Evolutionary conservation across 257 asterid genomes (phyloP).

Genomic region (Solanum virginianum): DNA sequence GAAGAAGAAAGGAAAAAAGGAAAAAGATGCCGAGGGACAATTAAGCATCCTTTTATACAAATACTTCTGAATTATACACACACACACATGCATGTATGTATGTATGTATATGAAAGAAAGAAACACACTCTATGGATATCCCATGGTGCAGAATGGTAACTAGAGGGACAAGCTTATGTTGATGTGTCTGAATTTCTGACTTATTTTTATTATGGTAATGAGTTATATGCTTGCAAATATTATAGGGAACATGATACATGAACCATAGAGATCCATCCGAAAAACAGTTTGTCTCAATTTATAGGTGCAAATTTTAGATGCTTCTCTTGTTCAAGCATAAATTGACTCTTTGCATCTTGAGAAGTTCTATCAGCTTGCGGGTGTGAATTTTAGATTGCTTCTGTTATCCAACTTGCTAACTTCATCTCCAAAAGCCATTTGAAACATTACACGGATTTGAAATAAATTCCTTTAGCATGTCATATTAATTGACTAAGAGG

Average conservation of each 20-base stretch:
- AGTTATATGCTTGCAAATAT: background rate
- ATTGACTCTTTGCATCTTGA: background rate
- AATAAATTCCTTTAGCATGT: background rate
- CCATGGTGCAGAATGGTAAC: background rate
- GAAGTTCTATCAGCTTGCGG: background rate
- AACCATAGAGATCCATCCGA: background rate
- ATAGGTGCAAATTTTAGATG: background rate
- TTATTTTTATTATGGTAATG: background rate
- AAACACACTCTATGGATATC: background rate
- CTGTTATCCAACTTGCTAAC: background rate
- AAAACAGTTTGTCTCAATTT: background rate
- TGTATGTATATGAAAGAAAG: no score
- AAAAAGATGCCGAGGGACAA: background rate
- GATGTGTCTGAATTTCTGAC: background rate
- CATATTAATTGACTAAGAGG: background rate
- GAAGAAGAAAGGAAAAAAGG: background rate
- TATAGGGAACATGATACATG: background rate
- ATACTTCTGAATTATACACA: no score
- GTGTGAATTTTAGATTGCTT: background rate
- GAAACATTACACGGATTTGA: background rate
- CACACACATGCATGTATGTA: fast-evolving
- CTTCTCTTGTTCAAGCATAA: background rate
- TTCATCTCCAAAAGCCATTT: background rate
- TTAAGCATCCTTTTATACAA: background rate
- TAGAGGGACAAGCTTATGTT: background rate